phyloP scores from a whole-genome alignment of 2,329 filamentous ascomycete genomes.

The Xylaria sp. region DNA sequence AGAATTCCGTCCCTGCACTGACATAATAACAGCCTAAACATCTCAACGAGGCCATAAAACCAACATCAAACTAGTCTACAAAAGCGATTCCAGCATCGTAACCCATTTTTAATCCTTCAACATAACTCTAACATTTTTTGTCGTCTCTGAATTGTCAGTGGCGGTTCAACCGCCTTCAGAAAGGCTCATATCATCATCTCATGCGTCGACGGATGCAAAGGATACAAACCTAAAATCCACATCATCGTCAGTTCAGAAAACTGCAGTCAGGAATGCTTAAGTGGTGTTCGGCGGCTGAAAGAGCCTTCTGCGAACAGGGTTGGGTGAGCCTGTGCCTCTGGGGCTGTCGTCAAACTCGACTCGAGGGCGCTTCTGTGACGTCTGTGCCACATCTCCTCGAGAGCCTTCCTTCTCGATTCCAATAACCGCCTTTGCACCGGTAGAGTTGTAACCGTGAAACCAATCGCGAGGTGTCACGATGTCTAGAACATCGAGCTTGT shows the following conservation, averaged over 20 bases:
- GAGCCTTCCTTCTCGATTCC: constrained; percentile 1
- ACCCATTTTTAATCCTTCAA: background rate
- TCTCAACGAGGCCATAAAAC: background rate
- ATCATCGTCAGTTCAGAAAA: background rate
- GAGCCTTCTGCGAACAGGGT: background rate
- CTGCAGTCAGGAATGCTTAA: background rate
- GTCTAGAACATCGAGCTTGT: background rate
- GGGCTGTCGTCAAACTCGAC: background rate
- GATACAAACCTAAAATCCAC: background rate
- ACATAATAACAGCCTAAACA: too few species aligned
- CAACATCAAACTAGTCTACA: background rate
- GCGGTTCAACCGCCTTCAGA: background rate
- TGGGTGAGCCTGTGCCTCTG: background rate
- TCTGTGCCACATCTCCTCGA: background rate
- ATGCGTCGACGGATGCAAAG: background rate
- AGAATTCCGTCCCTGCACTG: too few species aligned
- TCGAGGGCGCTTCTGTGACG: background rate
- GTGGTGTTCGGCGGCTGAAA: background rate
- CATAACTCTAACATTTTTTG: background rate
- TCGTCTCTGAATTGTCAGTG: background rate
- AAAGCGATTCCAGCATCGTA: background rate
- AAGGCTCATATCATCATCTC: background rate
- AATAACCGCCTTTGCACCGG: constrained; percentile 7
- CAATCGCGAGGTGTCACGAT: constrained; percentile 8
- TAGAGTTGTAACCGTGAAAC: constrained; percentile 5